phyloP scores from a whole-genome alignment of 2,329 filamentous ascomycete genomes.

The Orbilia oligospora region DNA sequence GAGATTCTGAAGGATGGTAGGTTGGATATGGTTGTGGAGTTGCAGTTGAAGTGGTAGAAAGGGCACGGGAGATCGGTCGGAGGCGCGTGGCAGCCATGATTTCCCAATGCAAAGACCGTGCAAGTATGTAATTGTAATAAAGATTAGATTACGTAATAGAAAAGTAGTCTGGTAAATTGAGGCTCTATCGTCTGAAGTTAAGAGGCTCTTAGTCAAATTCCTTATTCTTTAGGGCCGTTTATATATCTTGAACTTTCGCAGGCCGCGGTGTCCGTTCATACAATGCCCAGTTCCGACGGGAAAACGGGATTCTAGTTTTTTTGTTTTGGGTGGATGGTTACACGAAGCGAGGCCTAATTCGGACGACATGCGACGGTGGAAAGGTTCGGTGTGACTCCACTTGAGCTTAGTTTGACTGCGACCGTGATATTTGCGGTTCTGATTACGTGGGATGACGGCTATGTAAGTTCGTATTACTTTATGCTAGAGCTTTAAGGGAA shows the following conservation, averaged over 20 bases:
- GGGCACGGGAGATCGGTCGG: slow-evolving; percentile 7
- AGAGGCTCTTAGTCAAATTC: background rate
- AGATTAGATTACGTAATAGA: background rate
- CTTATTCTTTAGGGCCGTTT: background rate
- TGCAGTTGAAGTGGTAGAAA: background rate
- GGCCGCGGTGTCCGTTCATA: slow-evolving; percentile 3
- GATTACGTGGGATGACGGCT: too few relatives aligned
- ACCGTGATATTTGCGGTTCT: too few relatives aligned
- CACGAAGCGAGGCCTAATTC: slow-evolving; percentile 25
- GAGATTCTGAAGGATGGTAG: slow-evolving; percentile 24
- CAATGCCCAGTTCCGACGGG: background rate
- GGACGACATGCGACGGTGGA: background rate
- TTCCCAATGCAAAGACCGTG: too few relatives aligned
- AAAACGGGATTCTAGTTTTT: background rate
- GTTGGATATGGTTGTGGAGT: background rate
- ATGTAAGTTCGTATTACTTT: too few relatives aligned
- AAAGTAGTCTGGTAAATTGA: background rate
- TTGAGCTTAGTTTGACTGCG: too few relatives aligned
- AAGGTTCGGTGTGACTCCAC: background rate
- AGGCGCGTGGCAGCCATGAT: slow-evolving; percentile 7
- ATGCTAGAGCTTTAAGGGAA: too few relatives aligned
- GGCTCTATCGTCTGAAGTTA: background rate
- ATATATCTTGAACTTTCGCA: background rate
- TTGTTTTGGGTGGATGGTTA: background rate
- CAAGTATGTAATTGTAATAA: background rate